phyloP scores from a whole-genome alignment of 2,329 filamentous ascomycete genomes.

The Cordyceps cicadae region DNA sequence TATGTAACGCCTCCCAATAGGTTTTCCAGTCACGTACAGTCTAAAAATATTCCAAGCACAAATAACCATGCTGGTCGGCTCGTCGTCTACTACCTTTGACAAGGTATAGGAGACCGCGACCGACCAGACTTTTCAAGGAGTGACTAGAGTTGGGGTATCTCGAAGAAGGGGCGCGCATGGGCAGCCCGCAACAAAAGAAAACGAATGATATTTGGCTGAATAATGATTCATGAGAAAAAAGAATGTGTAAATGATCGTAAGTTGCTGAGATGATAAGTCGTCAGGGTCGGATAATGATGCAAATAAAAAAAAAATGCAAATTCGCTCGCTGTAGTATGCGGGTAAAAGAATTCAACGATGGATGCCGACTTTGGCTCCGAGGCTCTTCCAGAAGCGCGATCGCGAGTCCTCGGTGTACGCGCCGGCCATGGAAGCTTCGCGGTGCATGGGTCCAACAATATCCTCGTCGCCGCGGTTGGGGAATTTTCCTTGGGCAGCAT shows the following conservation, averaged over 20 bases:
- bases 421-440: conserved; percentile 45
- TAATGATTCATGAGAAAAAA: conserved; percentile 11
- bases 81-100: conserved; percentile 12
- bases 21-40: conserved; percentile 2
- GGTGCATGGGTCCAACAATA: conserved; percentile 86
- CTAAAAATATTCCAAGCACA: conserved; percentile 2
- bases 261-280: conserved; percentile 12
- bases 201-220: conserved; percentile 22
- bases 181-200: conserved; percentile 10
- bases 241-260: conserved; percentile 11
- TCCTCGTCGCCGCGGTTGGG: conserved; percentile 81
- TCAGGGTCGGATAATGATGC: conserved; percentile 5
- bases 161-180: not conserved
- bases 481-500: conserved; percentile 69
- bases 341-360: conserved; percentile 11
- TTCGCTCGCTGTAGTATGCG: not conserved
- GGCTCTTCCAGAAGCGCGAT: conserved; percentile 39
- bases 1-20: conserved; percentile 5
- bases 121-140: conserved; percentile 14
- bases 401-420: conserved; percentile 36
- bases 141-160: conserved; percentile 23
- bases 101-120: conserved; percentile 3
- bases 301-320: not conserved
- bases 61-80: not conserved
- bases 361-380: conserved; percentile 38